Conservation (phyloP, 805 yeast species). For the Hanseniaspora taiwanica region DNA sequence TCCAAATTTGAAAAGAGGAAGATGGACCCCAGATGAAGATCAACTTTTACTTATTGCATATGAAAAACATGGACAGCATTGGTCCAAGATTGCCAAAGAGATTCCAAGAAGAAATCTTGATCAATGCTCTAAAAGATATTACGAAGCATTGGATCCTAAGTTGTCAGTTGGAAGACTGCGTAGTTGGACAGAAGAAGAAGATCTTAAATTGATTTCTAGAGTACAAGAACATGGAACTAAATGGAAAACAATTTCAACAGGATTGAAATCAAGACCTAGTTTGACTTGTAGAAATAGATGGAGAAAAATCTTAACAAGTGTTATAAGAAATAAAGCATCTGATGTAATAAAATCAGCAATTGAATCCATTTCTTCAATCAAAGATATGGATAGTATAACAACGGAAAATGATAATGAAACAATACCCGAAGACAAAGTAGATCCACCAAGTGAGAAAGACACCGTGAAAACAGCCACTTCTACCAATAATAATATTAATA, state of each 20-base stretch:
- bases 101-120: conserved; percentile 85
- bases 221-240: conserved; percentile 69
- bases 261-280: conserved; percentile 70
- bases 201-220: conserved; percentile 48
- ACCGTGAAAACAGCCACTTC: too few species aligned
- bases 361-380: conserved; percentile 22
- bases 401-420: neutral
- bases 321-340: conserved; percentile 52
- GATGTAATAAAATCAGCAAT: conserved; percentile 45
- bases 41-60: conserved; percentile 48
- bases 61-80: conserved; percentile 57
- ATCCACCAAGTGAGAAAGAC: too few species aligned
- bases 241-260: conserved; percentile 71
- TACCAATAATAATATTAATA: too few species aligned
- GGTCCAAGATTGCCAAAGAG: conserved; percentile 71
- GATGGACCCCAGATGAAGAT: conserved; percentile 81
- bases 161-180: conserved; percentile 56
- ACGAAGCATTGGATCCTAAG: conserved; percentile 74
- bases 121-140: conserved; percentile 85
- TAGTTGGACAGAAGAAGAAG: conserved; percentile 74
- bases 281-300: conserved; percentile 86
- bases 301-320: conserved; percentile 73
- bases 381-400: neutral
- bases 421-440: too few species aligned
- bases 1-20: conserved; percentile 70